Evolutionary conservation across 2,329 filamentous ascomycete genomes (phyloP).

Genomic region (Coniochaeta sp.): DNA sequence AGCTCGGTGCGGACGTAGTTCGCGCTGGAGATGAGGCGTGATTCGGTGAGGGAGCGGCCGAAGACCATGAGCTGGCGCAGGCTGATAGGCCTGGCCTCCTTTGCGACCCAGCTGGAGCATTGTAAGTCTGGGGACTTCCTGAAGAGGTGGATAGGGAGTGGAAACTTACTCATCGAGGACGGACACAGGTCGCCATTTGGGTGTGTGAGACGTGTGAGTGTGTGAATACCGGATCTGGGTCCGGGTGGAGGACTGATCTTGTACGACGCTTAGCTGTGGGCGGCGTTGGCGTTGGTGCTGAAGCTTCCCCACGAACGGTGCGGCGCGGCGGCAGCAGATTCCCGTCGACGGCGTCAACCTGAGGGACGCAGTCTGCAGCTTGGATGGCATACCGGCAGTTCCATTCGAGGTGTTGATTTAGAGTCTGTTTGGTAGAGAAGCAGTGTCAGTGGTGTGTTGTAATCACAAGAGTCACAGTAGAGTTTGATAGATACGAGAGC

Average conservation of each 20-base stretch:
- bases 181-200: constrained; percentile 56
- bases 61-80: constrained; percentile 96
- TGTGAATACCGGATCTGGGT: constrained; percentile 9
- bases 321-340: neutral
- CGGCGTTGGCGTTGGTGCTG: neutral
- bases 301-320: neutral
- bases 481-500: neutral
- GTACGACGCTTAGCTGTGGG: neutral
- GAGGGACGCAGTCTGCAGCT: constrained; percentile 16
- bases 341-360: constrained; percentile 11
- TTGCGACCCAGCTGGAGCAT: constrained; percentile 73
- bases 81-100: constrained; percentile 90
- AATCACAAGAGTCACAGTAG: too few relatives aligned
- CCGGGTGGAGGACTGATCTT: neutral
- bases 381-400: constrained; percentile 16
- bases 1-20: constrained; percentile 97
- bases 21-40: constrained; percentile 82
- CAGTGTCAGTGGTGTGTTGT: too few relatives aligned
- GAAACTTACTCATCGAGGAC: constrained; percentile 54
- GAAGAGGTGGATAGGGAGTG: neutral
- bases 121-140: constrained; percentile 12
- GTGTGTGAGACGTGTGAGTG: constrained; percentile 16
- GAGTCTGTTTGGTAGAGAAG: neutral
- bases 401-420: constrained; percentile 14
- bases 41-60: constrained; percentile 85